These are phyloP conservation scores for Cryptococcus floricola DNA, from an alignment of 1,284 basidiomycete genomes.

Conservation along the genomic window DNA sequence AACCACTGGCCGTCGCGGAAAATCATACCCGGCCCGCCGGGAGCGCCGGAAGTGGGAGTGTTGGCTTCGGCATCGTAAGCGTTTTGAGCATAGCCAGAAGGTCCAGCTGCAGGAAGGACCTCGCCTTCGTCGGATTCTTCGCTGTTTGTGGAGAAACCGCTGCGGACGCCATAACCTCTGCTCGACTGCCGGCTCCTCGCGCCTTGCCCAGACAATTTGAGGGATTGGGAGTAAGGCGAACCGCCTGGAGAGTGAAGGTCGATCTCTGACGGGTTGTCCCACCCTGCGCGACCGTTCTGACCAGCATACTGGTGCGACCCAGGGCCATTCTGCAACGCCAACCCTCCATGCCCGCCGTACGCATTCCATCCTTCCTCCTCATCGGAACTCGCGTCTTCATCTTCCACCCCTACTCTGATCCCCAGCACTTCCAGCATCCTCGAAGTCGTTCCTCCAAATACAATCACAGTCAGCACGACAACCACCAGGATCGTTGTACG, in stretches of 20 bases:
- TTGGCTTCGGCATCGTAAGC: constrained; percentile 15
- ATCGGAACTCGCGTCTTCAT: constrained; percentile 75
- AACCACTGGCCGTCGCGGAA: constrained; percentile 80
- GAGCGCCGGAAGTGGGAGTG: constrained; percentile 44
- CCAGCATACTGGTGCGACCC: constrained; percentile 42
- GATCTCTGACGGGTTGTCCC: constrained; percentile 34
- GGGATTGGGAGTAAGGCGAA: constrained; percentile 22
- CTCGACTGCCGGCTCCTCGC: constrained; percentile 9
- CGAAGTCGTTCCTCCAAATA: constrained; percentile 94
- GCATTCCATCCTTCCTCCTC: constrained; percentile 61
- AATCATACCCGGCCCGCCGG: constrained; percentile 42
- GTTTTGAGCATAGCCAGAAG: constrained; percentile 52
- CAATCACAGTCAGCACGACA: constrained; percentile 88
- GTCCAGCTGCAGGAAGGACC: constrained; percentile 59
- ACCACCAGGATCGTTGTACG: constrained; percentile 92
- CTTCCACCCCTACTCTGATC: constrained; percentile 91
- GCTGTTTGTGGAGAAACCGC: constrained; percentile 43
- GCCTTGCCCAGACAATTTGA: background rate
- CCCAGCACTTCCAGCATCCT: constrained; percentile 97
- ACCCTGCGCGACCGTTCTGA: constrained; percentile 36
- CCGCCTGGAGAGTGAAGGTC: constrained; percentile 27
- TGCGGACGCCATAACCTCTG: constrained; percentile 19
- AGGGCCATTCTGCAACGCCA: constrained; percentile 38
- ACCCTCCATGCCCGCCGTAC: constrained; percentile 33
- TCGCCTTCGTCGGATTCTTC: constrained; percentile 66